Conservation (phyloP, 129 eudicot genomes). For the Flaveria trinervia region DNA sequence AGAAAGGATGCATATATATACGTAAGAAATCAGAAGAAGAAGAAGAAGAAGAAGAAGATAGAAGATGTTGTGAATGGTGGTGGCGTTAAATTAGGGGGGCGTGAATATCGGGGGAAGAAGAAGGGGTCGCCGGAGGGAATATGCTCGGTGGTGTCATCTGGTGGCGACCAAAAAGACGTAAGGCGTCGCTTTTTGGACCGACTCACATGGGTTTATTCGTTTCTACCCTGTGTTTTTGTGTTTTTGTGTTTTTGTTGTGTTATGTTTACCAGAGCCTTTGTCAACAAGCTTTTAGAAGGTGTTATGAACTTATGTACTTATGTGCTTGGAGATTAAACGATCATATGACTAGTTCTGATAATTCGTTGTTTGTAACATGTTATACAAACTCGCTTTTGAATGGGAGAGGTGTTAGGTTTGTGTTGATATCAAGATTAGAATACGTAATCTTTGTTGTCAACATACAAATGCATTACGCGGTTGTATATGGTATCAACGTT, state of each 20-base stretch:
- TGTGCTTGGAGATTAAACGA: no score
- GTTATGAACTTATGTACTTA: no score
- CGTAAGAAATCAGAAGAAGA: background rate
- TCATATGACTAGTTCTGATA: no score
- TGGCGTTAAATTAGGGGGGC: slow-evolving; percentile 21
- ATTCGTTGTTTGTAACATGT: no score
- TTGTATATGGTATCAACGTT: no score
- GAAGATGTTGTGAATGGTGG: background rate
- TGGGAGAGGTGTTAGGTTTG: no score
- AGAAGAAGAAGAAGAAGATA: background rate
- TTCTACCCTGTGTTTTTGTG: background rate
- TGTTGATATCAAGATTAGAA: no score
- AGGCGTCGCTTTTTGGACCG: slow-evolving; percentile 40
- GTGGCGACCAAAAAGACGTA: slow-evolving; percentile 26
- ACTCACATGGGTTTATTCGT: slow-evolving; percentile 37
- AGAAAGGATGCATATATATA: slow-evolving; percentile 66
- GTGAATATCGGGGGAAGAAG: slow-evolving; percentile 33
- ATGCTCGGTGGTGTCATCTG: background rate
- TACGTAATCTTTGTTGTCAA: background rate
- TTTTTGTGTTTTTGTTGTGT: no score
- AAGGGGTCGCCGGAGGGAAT: slow-evolving; percentile 39
- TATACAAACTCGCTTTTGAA: no score
- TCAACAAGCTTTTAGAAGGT: background rate
- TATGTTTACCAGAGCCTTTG: background rate
- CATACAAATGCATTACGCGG: background rate